These are phyloP conservation scores for Bjerkandera adusta DNA, from an alignment of 1,284 basidiomycete species.

Conservation along the genomic window DNA sequence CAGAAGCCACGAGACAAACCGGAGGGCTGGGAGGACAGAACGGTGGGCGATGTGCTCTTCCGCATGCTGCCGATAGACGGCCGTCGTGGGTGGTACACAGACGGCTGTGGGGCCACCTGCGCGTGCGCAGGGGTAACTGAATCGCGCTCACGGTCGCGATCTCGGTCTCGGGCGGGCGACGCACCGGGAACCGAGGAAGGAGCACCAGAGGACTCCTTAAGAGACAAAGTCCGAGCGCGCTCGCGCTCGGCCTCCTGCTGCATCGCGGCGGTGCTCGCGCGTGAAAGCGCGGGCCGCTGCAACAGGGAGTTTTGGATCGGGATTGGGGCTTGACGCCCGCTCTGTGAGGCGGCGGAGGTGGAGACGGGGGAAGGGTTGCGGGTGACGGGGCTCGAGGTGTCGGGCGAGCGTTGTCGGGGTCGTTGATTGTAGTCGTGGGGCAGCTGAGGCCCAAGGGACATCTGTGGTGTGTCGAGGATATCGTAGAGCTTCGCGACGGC, in stretches of 20 bases:
- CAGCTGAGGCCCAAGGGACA: background rate
- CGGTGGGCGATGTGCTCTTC: conserved; percentile 6
- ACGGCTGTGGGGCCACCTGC: conserved; percentile 1
- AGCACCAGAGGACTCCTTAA: conserved; percentile 9
- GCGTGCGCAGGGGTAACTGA: background rate
- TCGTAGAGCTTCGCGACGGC: conserved; percentile 9
- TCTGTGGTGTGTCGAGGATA: conserved; percentile 11
- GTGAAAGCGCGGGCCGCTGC: conserved; percentile 17
- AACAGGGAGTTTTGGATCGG: conserved; percentile 11
- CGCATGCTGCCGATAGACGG: conserved; percentile 13
- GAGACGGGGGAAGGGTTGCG: conserved; percentile 18
- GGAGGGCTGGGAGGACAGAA: conserved; percentile 4
- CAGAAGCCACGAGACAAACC: conserved; percentile 13
- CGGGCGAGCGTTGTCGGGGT: conserved; percentile 2
- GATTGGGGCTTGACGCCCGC: background rate
- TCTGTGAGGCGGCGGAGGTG: conserved; percentile 12
- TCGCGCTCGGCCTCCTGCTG: conserved; percentile 22
- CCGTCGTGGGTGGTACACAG: conserved; percentile 13
- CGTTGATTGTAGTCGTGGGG: background rate
- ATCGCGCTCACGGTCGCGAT: conserved; percentile 3
- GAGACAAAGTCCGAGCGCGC: conserved; percentile 12
- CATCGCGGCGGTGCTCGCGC: conserved; percentile 24
- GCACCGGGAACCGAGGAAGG: background rate
- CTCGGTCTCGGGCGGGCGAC: background rate
- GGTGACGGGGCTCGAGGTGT: conserved; percentile 10